Conservation (phyloP, 768 basidiomycete genomes). For the Kwoniella botswanensis region DNA sequence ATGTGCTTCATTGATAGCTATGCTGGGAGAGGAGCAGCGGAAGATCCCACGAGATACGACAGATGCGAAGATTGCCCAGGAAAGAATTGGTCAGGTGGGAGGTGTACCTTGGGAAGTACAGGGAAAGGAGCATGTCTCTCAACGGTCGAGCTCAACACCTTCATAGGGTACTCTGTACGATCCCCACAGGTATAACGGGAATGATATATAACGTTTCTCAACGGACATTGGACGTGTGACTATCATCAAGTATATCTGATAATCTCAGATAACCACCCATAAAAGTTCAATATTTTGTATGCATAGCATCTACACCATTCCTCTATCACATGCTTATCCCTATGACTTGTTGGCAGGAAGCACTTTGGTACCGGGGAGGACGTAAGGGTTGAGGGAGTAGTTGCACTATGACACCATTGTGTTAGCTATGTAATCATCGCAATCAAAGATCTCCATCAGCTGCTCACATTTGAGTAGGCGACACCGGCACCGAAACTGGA, state of each 20-base stretch:
- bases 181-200: background rate
- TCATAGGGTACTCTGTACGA: background rate
- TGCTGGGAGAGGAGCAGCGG: slow-evolving; percentile 44
- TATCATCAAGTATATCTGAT: too few species aligned
- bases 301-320: slow-evolving; percentile 2
- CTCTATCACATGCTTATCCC: background rate
- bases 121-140: slow-evolving; percentile 10
- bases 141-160: background rate
- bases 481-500: slow-evolving; percentile 57
- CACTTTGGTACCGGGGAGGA: slow-evolving; percentile 57
- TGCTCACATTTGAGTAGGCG: slow-evolving; percentile 57
- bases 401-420: slow-evolving; percentile 52
- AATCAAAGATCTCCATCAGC: background rate
- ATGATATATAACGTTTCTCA: too few species aligned
- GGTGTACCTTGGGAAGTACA: slow-evolving; percentile 43
- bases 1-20: slow-evolving; percentile 18
- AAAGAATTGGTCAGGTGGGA: slow-evolving; percentile 40
- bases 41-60: slow-evolving; percentile 27
- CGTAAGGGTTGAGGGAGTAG: slow-evolving; percentile 59
- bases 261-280: too few species aligned
- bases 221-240: too few species aligned
- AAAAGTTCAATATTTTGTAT: background rate
- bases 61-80: slow-evolving; percentile 21
- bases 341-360: slow-evolving; percentile 36
- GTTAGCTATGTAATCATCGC: background rate